Conservation (phyloP, 179 eudicot species). For the Heliamphora pulchella region DNA sequence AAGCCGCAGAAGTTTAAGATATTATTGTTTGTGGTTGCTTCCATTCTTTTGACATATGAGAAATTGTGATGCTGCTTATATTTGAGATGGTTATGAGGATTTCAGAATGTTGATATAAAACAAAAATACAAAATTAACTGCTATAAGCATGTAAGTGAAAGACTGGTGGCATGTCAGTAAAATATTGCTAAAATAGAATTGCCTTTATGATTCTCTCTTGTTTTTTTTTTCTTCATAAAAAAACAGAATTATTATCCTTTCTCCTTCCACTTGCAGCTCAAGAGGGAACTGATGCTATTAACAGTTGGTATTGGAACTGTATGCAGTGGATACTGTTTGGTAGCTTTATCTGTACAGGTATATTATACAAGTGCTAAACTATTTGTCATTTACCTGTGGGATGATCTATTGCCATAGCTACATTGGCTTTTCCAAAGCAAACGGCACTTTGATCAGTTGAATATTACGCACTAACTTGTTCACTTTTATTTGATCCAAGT, state of each 20-base stretch:
- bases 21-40: background rate
- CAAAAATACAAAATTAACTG: too few relatives aligned
- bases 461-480: background rate
- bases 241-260: constrained; percentile 12
- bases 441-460: background rate
- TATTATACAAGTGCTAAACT: background rate
- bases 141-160: too few relatives aligned
- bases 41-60: background rate
- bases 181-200: background rate
- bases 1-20: background rate
- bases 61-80: background rate
- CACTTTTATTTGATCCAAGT: background rate
- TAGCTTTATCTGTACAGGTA: constrained; percentile 72
- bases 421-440: background rate
- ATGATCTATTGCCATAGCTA: background rate
- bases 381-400: background rate
- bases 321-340: constrained; percentile 78
- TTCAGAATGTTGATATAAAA: too few relatives aligned
- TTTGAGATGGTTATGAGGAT: background rate
- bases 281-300: constrained; percentile 75
- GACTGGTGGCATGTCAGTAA: too few relatives aligned
- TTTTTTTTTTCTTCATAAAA: background rate
- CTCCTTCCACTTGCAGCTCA: constrained; percentile 53
- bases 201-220: background rate
- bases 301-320: constrained; percentile 76